Base-by-base conservation (phyloP, 352 stramenopile genomes). In the Pythium dissimile region DNA sequence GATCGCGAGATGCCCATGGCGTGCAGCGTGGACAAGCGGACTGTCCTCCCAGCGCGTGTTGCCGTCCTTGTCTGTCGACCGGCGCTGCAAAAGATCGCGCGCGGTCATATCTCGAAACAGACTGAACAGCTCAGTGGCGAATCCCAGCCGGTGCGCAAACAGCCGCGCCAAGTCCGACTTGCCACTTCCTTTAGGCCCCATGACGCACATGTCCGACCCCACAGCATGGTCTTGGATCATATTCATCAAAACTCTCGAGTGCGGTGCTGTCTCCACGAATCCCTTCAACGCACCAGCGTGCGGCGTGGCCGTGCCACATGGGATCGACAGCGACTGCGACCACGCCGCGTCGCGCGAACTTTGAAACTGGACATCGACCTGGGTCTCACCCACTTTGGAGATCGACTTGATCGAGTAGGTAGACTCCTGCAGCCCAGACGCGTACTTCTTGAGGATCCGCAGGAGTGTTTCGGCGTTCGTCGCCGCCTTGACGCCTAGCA, bases 81-180 rank as follows among this genome's bases (percentile, higher is more conserved):
- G 86, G 37, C 79, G 75, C 58, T 97, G 84, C 24, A 98, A 71
- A 8, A 98, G 80, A 80, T 98, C 94, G 23, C 94, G 77, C 3
- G 84, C 73, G 5, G 86, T 97, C 79, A 98, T 95, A 56, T 99
- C 96, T 52, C 92, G 88, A 61, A 97, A 96, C 8, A 99, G 59
- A 53, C 79, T 92, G 48, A 98, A 96, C 18, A 98, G 62, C 56
- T 98, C 84, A 6, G 84, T 82, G 18, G 76, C 68, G 61, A 96
- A 97, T 8, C 88, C 89, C 18, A 97, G 69, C 2, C 70, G 75
- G 30, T 81, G 56, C 27, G 77, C 74, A 68, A 91, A 92, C 2
- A 88, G 60, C 3, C 84, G 67, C 23, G 75, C 76, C 2, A 96
- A 51, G 10, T 72, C 68, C 8, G 85, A 95, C 59, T 96, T 96